phyloP scores from a whole-genome alignment of 2,329 filamentous ascomycete genomes.

The Rugonectria rugulosa region DNA sequence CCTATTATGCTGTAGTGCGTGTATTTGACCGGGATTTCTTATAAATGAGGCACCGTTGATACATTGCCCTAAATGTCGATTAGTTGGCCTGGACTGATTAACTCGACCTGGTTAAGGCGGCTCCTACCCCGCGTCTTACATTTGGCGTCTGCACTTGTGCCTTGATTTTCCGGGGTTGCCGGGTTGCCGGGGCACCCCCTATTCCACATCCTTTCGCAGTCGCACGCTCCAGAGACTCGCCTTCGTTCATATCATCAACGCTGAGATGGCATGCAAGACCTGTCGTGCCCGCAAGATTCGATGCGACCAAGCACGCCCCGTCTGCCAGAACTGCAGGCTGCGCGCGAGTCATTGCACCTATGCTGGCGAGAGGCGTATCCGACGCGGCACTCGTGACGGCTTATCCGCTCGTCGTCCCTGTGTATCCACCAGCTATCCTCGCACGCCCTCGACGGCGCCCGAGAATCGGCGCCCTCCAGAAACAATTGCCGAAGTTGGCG shows the following conservation, averaged over 20 bases:
- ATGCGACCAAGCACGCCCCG: constrained; percentile 6
- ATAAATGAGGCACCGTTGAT: no score
- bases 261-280: constrained; percentile 3
- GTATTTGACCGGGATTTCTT: no score
- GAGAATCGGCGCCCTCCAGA: background rate
- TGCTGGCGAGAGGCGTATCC: constrained; percentile 2
- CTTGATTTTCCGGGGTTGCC: background rate
- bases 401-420: background rate
- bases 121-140: background rate
- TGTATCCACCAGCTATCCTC: background rate
- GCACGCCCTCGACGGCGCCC: background rate
- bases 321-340: constrained; percentile 6
- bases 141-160: no score
- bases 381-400: background rate
- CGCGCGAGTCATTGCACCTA: constrained; percentile 14
- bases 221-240: no score
- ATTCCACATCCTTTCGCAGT: no score
- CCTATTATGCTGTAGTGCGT: no score
- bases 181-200: background rate
- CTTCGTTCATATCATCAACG: background rate
- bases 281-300: constrained; percentile 16
- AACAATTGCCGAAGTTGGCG: background rate
- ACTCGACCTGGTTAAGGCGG: no score
- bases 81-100: no score
- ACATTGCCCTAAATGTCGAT: no score